Evolutionary conservation across 2,329 filamentous ascomycete genomes (phyloP).

Genomic region (Tolypocladium paradoxum): DNA sequence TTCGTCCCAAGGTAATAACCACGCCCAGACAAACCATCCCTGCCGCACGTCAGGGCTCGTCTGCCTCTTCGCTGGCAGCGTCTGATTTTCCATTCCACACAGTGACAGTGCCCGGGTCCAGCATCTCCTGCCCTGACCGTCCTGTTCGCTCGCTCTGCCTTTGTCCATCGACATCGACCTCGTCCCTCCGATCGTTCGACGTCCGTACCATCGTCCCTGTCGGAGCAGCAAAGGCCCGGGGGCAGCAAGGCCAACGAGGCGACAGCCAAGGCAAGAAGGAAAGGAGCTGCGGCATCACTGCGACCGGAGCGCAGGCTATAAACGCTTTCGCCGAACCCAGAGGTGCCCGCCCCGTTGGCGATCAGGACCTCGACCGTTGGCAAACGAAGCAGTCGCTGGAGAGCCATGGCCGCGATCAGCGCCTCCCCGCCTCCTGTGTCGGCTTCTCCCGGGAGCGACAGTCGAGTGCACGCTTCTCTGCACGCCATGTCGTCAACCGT

Average conservation of each 20-base stretch:
- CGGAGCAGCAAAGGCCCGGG: neutral
- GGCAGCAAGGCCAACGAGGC: neutral
- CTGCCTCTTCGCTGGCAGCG: neutral
- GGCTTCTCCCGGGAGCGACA: conserved; percentile 14
- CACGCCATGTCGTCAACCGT: conserved; percentile 1
- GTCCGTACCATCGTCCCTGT: neutral
- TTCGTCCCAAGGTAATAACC: neutral
- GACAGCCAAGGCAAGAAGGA: neutral
- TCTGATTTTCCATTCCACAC: conserved; percentile 2
- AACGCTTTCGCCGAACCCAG: neutral
- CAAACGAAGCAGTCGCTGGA: neutral
- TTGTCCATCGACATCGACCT: no score
- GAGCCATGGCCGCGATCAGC: conserved; percentile 23
- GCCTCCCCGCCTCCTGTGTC: conserved; percentile 22
- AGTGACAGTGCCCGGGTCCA: neutral
- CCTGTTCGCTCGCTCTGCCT: neutral
- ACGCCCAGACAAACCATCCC: neutral
- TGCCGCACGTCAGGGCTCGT: neutral
- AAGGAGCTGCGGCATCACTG: neutral
- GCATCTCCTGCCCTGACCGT: conserved; percentile 1
- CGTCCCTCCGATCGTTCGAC: neutral
- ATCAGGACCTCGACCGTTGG: neutral
- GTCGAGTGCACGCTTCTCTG: conserved; percentile 6
- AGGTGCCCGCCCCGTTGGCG: neutral
- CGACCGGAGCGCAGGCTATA: neutral